A percentile compares a stretch with the other conserved stretches of the same genome.
Conservation (phyloP, 129 eudicot genomes). For the Arctium lappa region DNA sequence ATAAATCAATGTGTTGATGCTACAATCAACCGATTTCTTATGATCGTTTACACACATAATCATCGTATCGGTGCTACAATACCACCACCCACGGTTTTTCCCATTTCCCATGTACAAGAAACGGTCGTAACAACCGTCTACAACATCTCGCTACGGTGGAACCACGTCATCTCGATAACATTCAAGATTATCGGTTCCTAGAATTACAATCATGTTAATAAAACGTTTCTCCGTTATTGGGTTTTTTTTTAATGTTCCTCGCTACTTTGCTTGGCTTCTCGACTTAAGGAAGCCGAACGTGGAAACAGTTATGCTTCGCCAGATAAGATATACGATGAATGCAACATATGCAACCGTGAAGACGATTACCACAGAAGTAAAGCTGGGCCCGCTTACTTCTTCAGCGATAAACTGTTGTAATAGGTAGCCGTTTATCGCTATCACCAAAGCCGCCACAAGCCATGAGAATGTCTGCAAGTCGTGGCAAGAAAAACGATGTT, state of each 20-base stretch:
- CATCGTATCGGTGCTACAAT: background rate
- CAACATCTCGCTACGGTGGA: background rate
- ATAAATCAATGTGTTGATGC: background rate
- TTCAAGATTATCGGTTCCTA: constrained; percentile 3
- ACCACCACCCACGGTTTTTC: background rate
- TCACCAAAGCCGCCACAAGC: constrained; percentile 85
- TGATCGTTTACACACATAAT: background rate
- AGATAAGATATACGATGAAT: constrained; percentile 62
- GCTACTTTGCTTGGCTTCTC: constrained; percentile 14
- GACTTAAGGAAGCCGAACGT: constrained; percentile 30
- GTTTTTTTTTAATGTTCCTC: background rate
- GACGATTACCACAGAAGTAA: constrained; percentile 38
- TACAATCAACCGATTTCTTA: background rate
- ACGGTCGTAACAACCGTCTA: background rate
- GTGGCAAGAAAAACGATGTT: background rate
- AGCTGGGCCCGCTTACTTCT: constrained; percentile 56
- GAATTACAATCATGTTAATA: background rate
- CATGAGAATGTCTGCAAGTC: constrained; percentile 63
- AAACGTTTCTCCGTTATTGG: background rate
- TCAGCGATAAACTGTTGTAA: constrained; percentile 67
- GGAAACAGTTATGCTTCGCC: constrained; percentile 41
- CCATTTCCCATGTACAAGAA: background rate
- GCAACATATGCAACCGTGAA: constrained; percentile 58
- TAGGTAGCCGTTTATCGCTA: constrained; percentile 81
- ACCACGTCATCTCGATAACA: background rate